Percentiles rank a stretch among this genome's conserved stretches.
Evolutionary conservation across 78 protist genomes (phyloP).

Genomic region (Emiliania huxleyi): DNA sequence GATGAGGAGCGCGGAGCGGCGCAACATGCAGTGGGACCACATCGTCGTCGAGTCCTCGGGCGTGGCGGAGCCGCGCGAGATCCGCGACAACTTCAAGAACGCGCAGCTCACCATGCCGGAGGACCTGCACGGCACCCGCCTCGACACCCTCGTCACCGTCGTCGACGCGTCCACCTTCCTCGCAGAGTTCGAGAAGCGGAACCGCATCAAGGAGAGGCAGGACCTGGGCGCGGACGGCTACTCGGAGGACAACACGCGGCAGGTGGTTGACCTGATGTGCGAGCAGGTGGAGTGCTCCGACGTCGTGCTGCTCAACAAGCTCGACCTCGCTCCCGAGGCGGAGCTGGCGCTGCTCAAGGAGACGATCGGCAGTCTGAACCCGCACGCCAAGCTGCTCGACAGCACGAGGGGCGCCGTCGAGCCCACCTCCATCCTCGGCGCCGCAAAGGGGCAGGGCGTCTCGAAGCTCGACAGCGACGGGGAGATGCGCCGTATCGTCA

Average conservation of each 20-base stretch:
- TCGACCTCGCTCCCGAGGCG: constrained; percentile 3
- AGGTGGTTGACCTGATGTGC: constrained; percentile 73
- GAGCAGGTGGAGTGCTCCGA: constrained; percentile 92
- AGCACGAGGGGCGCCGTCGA: background rate
- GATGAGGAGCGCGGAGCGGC: background rate
- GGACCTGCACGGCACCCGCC: background rate
- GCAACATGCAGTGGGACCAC: constrained; percentile 37
- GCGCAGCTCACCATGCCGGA: background rate
- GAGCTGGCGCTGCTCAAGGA: background rate
- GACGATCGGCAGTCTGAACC: background rate
- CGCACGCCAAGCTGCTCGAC: background rate
- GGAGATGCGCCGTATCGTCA: background rate
- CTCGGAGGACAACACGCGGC: constrained; percentile 14
- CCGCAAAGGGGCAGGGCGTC: background rate
- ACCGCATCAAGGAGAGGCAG: background rate
- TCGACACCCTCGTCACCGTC: constrained; percentile 44
- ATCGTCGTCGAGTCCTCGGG: constrained; percentile 43
- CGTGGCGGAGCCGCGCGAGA: constrained; percentile 40
- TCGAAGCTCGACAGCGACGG: constrained; percentile 11
- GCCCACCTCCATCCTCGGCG: background rate
- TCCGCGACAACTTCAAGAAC: constrained; percentile 7
- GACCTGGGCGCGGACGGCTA: constrained; percentile 3
- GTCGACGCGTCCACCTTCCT: constrained; percentile 34
- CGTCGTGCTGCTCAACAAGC: constrained; percentile 87
- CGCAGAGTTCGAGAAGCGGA: background rate